Conservation (phyloP, 2,329 filamentous ascomycete species). For the Penicillium italicum region DNA sequence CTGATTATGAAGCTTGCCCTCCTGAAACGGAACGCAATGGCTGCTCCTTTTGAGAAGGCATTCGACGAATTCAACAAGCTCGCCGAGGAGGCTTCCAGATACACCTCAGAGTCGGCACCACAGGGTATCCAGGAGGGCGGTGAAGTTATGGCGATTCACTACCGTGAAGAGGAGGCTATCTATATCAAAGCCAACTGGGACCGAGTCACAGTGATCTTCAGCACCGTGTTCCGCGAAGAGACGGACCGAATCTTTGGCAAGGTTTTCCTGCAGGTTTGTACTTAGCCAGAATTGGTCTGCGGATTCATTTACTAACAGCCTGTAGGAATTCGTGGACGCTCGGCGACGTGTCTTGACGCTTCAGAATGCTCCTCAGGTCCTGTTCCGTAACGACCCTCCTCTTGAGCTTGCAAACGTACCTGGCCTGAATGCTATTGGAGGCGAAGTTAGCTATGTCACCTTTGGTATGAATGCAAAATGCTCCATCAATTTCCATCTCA, state of each 20-base stretch:
- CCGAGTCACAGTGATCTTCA: conserved; percentile 97
- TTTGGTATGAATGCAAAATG: conserved; percentile 64
- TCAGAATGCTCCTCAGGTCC: conserved; percentile 95
- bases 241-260: conserved; percentile 97
- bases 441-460: conserved; percentile 94
- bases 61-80: conserved; percentile 88
- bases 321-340: conserved; percentile 88
- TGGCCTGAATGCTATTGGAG: conserved; percentile 73
- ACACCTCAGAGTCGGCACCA: conserved; percentile 88
- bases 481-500: neutral
- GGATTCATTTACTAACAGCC: conserved; percentile 5
- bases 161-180: conserved; percentile 97
- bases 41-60: conserved; percentile 93
- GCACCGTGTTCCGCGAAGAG: conserved; percentile 95
- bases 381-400: conserved; percentile 92
- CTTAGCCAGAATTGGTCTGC: neutral
- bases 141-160: conserved; percentile 92
- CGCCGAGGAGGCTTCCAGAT: conserved; percentile 83
- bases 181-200: conserved; percentile 98
- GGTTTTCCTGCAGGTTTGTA: conserved; percentile 75
- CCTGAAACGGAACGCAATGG: conserved; percentile 98
- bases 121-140: conserved; percentile 87
- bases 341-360: conserved; percentile 74
- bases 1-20: conserved; percentile 83
- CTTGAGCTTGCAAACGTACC: conserved; percentile 84